Percentiles rank a stretch among this genome's conserved stretches.
Conservation (phyloP, 352 stramenopile genomes). For the Globisporangium parvum region DNA sequence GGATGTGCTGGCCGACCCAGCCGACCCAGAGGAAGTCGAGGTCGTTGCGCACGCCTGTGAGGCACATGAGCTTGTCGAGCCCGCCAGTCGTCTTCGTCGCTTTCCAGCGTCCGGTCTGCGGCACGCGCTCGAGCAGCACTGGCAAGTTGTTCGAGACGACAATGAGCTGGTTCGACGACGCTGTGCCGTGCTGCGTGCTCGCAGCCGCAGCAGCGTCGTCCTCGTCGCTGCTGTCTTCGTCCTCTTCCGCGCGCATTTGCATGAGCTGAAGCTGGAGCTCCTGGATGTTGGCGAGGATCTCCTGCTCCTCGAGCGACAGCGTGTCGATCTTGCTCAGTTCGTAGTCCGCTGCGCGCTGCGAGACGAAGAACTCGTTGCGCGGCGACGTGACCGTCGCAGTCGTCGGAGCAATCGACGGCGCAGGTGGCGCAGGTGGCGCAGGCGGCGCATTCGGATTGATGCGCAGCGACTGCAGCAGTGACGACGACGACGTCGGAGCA, state of each 20-base stretch:
- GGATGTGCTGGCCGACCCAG: slow-evolving; percentile 86
- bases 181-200: slow-evolving; percentile 8
- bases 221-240: slow-evolving; percentile 57
- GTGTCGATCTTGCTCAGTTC: slow-evolving; percentile 62
- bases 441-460: slow-evolving; percentile 9
- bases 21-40: slow-evolving; percentile 86
- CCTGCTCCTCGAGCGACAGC: slow-evolving; percentile 79
- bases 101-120: slow-evolving; percentile 75
- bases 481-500: background rate
- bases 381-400: slow-evolving; percentile 29
- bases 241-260: slow-evolving; percentile 61
- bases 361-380: slow-evolving; percentile 75
- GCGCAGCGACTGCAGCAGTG: slow-evolving; percentile 1
- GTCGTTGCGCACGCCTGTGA: slow-evolving; percentile 58
- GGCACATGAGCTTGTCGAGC: slow-evolving; percentile 79
- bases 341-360: slow-evolving; percentile 61
- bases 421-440: background rate
- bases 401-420: slow-evolving; percentile 1
- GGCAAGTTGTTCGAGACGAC: slow-evolving; percentile 87
- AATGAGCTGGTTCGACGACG: slow-evolving; percentile 58
- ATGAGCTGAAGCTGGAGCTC: slow-evolving; percentile 85
- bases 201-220: slow-evolving; percentile 5
- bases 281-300: slow-evolving; percentile 88
- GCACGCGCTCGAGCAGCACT: slow-evolving; percentile 63
- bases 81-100: slow-evolving; percentile 83